These are phyloP conservation scores for Glycyrrhiza uralensis DNA, from an alignment of 306 rosid genomes.

Conservation along the genomic window DNA sequence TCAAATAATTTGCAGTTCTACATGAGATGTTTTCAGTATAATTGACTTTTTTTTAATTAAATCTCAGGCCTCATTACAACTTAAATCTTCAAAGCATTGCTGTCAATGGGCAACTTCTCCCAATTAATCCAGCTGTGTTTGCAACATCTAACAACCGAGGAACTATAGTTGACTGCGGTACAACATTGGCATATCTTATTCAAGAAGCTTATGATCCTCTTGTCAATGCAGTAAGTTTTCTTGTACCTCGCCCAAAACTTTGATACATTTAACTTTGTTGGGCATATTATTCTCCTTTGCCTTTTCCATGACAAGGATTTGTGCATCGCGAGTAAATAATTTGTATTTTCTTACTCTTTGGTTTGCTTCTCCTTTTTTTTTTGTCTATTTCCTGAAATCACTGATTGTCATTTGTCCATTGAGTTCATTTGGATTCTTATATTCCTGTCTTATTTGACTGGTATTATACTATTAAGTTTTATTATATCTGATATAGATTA, in stretches of 20 bases:
- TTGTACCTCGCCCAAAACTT: background rate
- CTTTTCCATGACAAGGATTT: constrained; percentile 4
- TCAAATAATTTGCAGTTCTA: background rate
- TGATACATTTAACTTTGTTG: background rate
- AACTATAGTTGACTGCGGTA: constrained; percentile 88
- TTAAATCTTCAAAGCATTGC: constrained; percentile 78
- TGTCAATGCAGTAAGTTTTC: constrained; percentile 67
- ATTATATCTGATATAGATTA: background rate
- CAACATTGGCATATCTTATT: constrained; percentile 84
- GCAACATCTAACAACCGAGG: constrained; percentile 66
- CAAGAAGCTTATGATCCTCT: constrained; percentile 89
- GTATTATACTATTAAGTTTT: background rate
- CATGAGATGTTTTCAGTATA: constrained; percentile 16
- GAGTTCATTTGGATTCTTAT: constrained; percentile 21
- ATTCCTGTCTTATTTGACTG: background rate
- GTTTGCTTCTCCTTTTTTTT: background rate
- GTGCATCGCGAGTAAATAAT: background rate
- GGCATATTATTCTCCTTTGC: constrained; percentile 8
- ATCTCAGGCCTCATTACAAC: constrained; percentile 92
- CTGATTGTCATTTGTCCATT: background rate
- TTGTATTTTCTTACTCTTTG: background rate
- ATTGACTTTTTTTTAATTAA: constrained; percentile 27
- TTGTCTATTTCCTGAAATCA: background rate
- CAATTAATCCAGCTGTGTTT: constrained; percentile 75
- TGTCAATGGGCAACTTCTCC: constrained; percentile 70